A percentile compares a stretch with the other conserved stretches of the same genome.
phyloP scores from a whole-genome alignment of 345 rosid genomes.

The Laguncularia racemosa region DNA sequence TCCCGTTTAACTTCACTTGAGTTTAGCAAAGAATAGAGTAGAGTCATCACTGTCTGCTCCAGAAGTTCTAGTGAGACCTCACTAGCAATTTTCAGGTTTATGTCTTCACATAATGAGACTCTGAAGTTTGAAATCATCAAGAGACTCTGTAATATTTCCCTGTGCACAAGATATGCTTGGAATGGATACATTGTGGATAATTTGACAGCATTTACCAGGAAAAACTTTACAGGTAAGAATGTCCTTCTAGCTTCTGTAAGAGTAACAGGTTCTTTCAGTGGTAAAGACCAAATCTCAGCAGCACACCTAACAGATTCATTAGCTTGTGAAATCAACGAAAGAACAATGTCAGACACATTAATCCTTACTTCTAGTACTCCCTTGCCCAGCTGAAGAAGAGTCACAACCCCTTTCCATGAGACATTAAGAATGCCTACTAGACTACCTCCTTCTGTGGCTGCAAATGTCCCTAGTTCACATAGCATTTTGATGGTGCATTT shows the following conservation, averaged over 20 bases:
- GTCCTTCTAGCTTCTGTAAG: conserved; percentile 71
- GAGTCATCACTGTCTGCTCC: conserved; percentile 59
- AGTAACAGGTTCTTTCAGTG: conserved; percentile 48
- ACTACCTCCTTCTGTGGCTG: conserved; percentile 77
- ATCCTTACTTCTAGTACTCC: conserved; percentile 30
- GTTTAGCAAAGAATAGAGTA: conserved; percentile 53
- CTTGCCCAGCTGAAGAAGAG: conserved; percentile 71
- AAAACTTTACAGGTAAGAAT: conserved; percentile 85
- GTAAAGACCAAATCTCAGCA: conserved; percentile 64
- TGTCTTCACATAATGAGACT: conserved; percentile 44
- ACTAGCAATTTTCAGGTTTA: conserved; percentile 38
- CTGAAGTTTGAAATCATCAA: conserved; percentile 53
- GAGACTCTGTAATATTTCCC: conserved; percentile 45
- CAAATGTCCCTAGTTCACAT: conserved; percentile 62
- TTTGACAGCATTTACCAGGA: conserved; percentile 73
- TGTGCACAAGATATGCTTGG: conserved; percentile 50
- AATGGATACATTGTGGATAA: conserved; percentile 60
- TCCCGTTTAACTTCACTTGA: conserved; percentile 45
- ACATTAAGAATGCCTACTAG: conserved; percentile 80
- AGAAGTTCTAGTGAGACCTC: conserved; percentile 72
- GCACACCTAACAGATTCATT: conserved; percentile 55
- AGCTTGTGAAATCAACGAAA: conserved; percentile 52
- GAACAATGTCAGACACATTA: conserved; percentile 57
- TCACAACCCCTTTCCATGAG: conserved; percentile 90
- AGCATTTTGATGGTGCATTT: conserved; percentile 44